Evolutionary conservation across 1,284 basidiomycete genomes (phyloP), one percentile per base, ranked within the genome.

Genomic region (Jaminaea rosea): DNA sequence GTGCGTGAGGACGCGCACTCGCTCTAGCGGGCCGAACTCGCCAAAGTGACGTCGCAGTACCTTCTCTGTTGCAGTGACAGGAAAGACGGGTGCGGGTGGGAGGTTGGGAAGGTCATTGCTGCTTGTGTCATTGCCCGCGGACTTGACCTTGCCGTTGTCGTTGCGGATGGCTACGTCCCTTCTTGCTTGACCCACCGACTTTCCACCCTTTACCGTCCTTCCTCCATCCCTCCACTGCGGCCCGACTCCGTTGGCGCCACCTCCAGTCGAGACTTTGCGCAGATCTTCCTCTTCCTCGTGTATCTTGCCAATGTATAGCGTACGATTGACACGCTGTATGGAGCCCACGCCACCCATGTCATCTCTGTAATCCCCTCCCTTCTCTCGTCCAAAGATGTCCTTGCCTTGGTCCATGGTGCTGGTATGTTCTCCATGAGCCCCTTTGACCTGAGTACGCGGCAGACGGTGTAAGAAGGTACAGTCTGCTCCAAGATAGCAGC

Each of bases 331-430:
- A 36, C 91, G 79, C 69, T 86, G 87, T 77, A 98, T 96, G 50
- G 87, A 89, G 19, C 93, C 93, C 23, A 97, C 93, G 75, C 93
- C 93, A 63, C 93, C 94, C 93, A 99, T 98, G 76, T 99, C 94
- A 74, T 99, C 93, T 60, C 93, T 80, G 77, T 97, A 99, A 75
- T 92, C 90, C 1, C 91, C 80, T 75, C 96, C 94, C 77, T 97
- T 97, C 78, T 96, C 91, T 50, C 93, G 80, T 0, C 90, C 91
- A 72, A 99, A 99, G 74, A 90, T 91, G 75, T 99, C 93, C 72
- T 91, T 87, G 4, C 90, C 90, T 44, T 86, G 85, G 75, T 97
- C 92, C 0, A 89, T 87, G 6, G 92, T 78, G 23, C 82, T 79
- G 52, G 77, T 79, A 77, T 48, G 78, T 72, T 67, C 57, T 31